Base-by-base conservation (phyloP, 1,139 yeast species). In the Taphrina betulina region DNA sequence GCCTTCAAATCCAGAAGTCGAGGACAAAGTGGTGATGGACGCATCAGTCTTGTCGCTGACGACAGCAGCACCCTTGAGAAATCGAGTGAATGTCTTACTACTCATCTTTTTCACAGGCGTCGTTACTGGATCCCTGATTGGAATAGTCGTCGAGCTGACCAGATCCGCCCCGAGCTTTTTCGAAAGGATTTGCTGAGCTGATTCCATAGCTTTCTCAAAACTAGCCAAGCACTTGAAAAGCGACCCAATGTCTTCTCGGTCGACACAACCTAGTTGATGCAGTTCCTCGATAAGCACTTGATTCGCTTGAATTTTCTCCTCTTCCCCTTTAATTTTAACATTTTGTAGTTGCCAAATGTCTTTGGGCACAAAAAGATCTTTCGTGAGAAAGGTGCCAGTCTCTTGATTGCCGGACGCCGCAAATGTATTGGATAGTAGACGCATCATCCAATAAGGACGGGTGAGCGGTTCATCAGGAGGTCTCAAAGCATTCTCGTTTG, bases 241-340 rank as follows among this genome's bases (percentile, higher is more conserved):
- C 1, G 44, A 34, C 10, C 22, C 20, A 5, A 24, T 26, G 20
- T 43, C 58, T 16, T 42, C 58, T 26, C 53, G 28, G 3, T 43
- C 53, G 5, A 56, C 41, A 3, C 44, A 29, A 12, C 53, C 42
- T 12, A 56, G 31, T 10, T 42, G 34, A 14, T 51, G 42, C 12
- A 56, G 28, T 16, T 36, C 41, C 5, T 37, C 33, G 37, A 53
- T 41, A 7, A 56, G 17, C n/a, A 44, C 16, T 14, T 42, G 45
- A n/a, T 40, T 53, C 12, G 52, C 58, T 14, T 36, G 52, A 4
- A 56, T 36, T 29, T 56, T 56, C 34, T 56, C 58, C 26, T 56
- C 58, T 19, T 50, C 58, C 8, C 53, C 58, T 29, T 36, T 56
- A 24, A 56, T 28, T 29, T 56, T 56, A 36, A 42, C 42, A 36